Evolutionary conservation across 306 rosid species (phyloP).

Genomic region (Cyclanthera cordifolia): DNA sequence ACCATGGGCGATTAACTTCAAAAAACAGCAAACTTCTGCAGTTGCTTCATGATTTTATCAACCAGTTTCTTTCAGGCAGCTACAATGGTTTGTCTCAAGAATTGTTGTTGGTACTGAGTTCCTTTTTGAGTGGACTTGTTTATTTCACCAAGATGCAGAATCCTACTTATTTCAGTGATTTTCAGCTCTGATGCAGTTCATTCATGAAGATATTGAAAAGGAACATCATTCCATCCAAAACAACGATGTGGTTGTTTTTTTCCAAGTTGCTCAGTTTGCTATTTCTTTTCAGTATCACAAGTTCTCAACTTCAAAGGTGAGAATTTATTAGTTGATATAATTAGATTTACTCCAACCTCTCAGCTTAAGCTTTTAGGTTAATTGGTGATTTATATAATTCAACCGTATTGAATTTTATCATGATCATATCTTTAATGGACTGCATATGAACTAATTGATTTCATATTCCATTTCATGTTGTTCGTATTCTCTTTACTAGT

Average conservation of each 20-base stretch:
- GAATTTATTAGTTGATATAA: too few relatives aligned
- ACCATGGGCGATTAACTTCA: conserved; percentile 57
- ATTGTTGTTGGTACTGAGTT: conserved; percentile 1
- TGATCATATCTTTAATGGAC: conserved; percentile 11
- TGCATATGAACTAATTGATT: not conserved
- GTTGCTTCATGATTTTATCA: conserved; percentile 63
- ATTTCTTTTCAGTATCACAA: conserved; percentile 72
- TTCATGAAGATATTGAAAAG: conserved; percentile 65
- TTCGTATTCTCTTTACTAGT: not conserved
- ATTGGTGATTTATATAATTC: too few relatives aligned
- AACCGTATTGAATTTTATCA: conserved; percentile 11
- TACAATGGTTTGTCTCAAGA: conserved; percentile 50
- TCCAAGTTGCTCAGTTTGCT: conserved; percentile 82
- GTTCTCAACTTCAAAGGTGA: conserved; percentile 63
- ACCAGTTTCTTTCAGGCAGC: conserved; percentile 67
- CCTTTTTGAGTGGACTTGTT: not conserved
- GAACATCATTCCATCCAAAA: conserved; percentile 69
- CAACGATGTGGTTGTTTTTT: conserved; percentile 59
- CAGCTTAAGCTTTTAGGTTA: too few relatives aligned
- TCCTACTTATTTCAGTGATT: conserved; percentile 20
- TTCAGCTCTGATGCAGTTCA: conserved; percentile 71
- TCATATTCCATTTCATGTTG: not conserved
- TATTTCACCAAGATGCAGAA: conserved; percentile 15
- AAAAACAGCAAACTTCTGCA: conserved; percentile 52
- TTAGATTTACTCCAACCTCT: too few relatives aligned